Base-by-base conservation (phyloP, 805 yeast species). In the Candida hispaniensis region DNA sequence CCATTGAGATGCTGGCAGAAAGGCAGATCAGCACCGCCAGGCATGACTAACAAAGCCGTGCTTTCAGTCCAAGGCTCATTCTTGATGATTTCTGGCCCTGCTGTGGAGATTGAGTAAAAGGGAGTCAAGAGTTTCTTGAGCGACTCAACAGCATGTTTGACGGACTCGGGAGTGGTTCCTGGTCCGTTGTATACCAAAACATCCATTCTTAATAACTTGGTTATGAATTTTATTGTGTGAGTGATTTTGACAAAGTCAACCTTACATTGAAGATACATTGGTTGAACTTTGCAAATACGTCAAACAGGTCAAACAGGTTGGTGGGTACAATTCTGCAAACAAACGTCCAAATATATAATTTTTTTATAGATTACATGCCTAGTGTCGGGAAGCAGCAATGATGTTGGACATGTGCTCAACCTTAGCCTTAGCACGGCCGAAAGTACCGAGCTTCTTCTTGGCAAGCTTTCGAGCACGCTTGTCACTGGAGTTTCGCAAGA, bases 401-500 rank as follows among this genome's bases (percentile, higher is more conserved):
- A 88, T 74, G 65, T 71, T 67, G 79, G 73, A 82, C 86, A 93
- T 80, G 71, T 86, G 95, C 73, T 91, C 99, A 65, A 91, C 93
- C 86, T 91, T 91, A 67, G 83, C 91, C 81, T 83, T 82, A 60
- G 97, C 96, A 77, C 99, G 93, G 75, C 76, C 78, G 79, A 88
- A 93, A 59, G 98, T 83, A 73, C 99, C 99, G 64, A 91, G 82
- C 62, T 59, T 88, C 94, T 82, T 91, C 91, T 91, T 91, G 54
- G 97, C 96, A 64, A 91, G 85, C 85, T 91, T 91, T 83, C 91
- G 82, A 56, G 99, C 98, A 76, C 97, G 91, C 93, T 91, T 91
- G 74, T 91, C 99, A 78, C 95, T 94, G 66, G 95, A 86, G 75
- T 93, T 91, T 79, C 98, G 91, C 79, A 91, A 76, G 72, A 91